A percentile compares a stretch with the other conserved stretches of the same genome.
These are phyloP conservation scores for Aquanectria penicillioides DNA, from an alignment of 2,329 filamentous ascomycete genomes.

Conservation along the genomic window DNA sequence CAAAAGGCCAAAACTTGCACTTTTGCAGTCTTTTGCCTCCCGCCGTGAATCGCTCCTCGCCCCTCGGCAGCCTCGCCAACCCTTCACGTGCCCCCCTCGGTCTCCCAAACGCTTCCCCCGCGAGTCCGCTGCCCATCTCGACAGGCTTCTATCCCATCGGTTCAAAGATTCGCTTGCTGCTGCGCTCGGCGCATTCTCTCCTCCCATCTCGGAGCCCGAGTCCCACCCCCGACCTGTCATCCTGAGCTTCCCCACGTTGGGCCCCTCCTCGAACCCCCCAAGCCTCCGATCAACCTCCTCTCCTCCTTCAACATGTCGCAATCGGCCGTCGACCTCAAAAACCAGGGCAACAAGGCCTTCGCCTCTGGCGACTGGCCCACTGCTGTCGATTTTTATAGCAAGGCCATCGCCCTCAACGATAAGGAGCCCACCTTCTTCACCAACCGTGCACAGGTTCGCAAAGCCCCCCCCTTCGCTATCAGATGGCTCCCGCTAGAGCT, in stretches of 20 bases:
- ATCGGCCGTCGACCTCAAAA: slow-evolving; percentile 85
- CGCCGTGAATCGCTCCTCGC: slow-evolving; percentile 34
- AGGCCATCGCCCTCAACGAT: slow-evolving; percentile 87
- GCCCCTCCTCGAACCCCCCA: slow-evolving; percentile 8
- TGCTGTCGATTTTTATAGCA: slow-evolving; percentile 84
- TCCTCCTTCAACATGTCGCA: slow-evolving; percentile 57
- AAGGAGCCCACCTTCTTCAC: slow-evolving; percentile 90
- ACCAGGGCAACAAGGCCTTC: slow-evolving; percentile 95
- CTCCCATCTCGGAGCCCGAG: slow-evolving; percentile 27
- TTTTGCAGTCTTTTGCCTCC: slow-evolving; percentile 29
- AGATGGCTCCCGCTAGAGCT: neutral
- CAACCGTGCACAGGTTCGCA: slow-evolving; percentile 89
- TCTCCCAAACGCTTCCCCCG: slow-evolving; percentile 18
- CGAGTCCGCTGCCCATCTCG: neutral
- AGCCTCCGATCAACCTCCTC: slow-evolving; percentile 18
- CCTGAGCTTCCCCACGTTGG: slow-evolving; percentile 19
- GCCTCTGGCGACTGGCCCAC: slow-evolving; percentile 84
- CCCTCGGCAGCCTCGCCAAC: slow-evolving; percentile 23
- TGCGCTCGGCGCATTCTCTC: slow-evolving; percentile 38
- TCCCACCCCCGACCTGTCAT: slow-evolving; percentile 26
- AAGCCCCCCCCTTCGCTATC: neutral
- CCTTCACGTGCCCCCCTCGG: slow-evolving; percentile 4
- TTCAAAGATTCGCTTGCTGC: slow-evolving; percentile 12
- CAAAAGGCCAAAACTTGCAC: slow-evolving; percentile 31
- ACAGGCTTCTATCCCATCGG: neutral